A percentile compares a stretch with the other conserved stretches of the same genome.
Conservation (phyloP, 352 stramenopile genomes). For the Phytopythium cucurbitacearum region DNA sequence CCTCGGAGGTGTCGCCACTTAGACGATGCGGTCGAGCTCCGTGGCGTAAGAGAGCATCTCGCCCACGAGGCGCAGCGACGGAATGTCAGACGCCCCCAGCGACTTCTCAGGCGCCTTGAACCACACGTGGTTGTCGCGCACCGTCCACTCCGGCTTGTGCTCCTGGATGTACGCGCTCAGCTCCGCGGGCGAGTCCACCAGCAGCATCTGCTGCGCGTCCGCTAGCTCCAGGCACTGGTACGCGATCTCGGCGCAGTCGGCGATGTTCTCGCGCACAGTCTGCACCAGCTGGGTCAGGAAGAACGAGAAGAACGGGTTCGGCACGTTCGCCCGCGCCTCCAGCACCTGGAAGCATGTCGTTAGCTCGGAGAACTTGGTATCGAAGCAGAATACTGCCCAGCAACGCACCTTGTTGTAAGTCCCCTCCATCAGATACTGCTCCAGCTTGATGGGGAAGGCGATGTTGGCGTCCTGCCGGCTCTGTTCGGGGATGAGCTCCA, state of each 20-base stretch:
- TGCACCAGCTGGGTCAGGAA: slow-evolving; percentile 92
- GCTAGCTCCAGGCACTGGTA: slow-evolving; percentile 87
- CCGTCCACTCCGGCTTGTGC: slow-evolving; percentile 89
- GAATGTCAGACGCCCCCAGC: slow-evolving; percentile 88
- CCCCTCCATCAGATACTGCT: slow-evolving; percentile 92
- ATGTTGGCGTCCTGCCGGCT: slow-evolving; percentile 84
- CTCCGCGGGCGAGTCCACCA: slow-evolving; percentile 82
- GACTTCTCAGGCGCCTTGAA: slow-evolving; percentile 90
- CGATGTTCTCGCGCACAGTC: slow-evolving; percentile 95
- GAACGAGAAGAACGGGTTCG: slow-evolving; percentile 91
- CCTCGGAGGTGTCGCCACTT: slow-evolving; percentile 10
- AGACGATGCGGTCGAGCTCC: slow-evolving; percentile 93
- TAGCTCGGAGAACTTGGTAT: not conserved
- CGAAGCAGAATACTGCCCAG: not conserved
- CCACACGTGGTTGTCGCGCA: slow-evolving; percentile 80
- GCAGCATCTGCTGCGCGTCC: slow-evolving; percentile 92
- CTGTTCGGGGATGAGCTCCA: slow-evolving; percentile 84
- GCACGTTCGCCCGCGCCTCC: slow-evolving; percentile 82
- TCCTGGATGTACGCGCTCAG: slow-evolving; percentile 86
- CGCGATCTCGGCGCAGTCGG: slow-evolving; percentile 93
- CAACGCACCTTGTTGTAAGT: slow-evolving; percentile 88
- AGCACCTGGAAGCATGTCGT: slow-evolving; percentile 53
- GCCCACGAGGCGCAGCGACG: slow-evolving; percentile 91
- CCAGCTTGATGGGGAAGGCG: slow-evolving; percentile 85
- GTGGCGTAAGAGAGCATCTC: slow-evolving; percentile 96